phyloP scores from a whole-genome alignment of 2,329 filamentous ascomycete genomes.

The Trichophyton equinum region DNA sequence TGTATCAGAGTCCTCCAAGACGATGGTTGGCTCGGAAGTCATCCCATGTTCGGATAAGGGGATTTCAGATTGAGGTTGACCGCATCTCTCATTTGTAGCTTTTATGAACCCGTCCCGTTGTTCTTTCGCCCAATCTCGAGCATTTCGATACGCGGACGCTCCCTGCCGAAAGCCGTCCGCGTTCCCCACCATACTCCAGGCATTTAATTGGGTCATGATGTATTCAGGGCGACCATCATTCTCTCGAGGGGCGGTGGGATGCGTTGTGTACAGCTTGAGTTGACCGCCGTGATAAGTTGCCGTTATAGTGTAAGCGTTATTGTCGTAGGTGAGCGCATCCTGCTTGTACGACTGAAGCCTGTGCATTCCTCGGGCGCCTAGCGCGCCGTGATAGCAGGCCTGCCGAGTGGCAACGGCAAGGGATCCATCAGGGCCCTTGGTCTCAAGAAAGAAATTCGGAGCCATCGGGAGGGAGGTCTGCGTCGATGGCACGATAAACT shows the following conservation, averaged over 20 bases:
- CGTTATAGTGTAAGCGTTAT: slow-evolving; percentile 16
- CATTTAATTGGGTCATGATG: slow-evolving; percentile 8
- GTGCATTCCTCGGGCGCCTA: slow-evolving; percentile 28
- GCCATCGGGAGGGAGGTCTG: slow-evolving; percentile 21
- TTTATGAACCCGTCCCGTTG: slow-evolving; percentile 28
- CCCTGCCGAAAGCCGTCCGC: slow-evolving; percentile 19
- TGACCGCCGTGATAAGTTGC: slow-evolving; percentile 10
- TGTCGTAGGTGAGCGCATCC: slow-evolving; percentile 20
- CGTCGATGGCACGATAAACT: no score
- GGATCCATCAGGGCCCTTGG: slow-evolving; percentile 26
- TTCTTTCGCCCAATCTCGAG: slow-evolving; percentile 27
- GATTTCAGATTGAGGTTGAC: not conserved
- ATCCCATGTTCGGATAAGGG: not conserved
- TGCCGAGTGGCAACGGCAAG: slow-evolving; percentile 23
- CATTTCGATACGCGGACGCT: slow-evolving; percentile 20
- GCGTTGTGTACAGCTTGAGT: slow-evolving; percentile 10
- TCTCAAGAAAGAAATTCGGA: slow-evolving; percentile 35
- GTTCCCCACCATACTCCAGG: no score
- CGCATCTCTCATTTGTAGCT: slow-evolving; percentile 18
- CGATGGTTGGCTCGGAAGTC: not conserved
- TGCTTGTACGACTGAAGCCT: slow-evolving; percentile 26
- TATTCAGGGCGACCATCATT: slow-evolving; percentile 1
- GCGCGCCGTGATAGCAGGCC: slow-evolving; percentile 29
- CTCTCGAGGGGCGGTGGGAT: not conserved
- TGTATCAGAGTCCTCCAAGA: slow-evolving; percentile 4